Evolutionary conservation across 1,284 basidiomycete species (phyloP).

Genomic region (Mycena sp.): DNA sequence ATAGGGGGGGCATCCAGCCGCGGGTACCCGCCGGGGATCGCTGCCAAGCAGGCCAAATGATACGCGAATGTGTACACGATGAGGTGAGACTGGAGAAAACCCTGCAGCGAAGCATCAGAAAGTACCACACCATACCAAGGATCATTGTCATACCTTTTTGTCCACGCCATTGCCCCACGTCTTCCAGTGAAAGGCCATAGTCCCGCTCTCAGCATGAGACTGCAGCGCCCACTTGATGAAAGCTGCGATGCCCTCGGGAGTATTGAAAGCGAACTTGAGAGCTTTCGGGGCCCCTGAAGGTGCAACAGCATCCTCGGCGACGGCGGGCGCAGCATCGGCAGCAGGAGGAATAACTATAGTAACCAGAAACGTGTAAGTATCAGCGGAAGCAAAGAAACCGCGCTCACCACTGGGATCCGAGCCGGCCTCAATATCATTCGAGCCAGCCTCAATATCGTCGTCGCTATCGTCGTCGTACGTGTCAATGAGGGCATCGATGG

Average conservation of each 20-base stretch:
- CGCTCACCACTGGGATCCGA: not conserved
- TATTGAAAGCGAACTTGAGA: not conserved
- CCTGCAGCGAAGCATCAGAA: not conserved
- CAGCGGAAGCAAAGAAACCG: not conserved
- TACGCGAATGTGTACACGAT: conserved; percentile 2
- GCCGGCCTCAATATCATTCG: not conserved
- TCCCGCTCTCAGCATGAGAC: not conserved
- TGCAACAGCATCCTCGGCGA: too few species aligned
- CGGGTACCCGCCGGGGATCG: not conserved
- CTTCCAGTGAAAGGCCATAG: conserved; percentile 10
- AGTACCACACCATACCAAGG: not conserved
- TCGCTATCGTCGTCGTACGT: not conserved
- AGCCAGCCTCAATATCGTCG: not conserved
- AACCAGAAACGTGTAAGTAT: not conserved
- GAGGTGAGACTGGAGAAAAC: conserved; percentile 1
- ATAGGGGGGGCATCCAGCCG: not conserved
- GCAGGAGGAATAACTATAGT: not conserved
- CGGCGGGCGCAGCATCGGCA: not conserved
- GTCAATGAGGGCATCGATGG: not conserved
- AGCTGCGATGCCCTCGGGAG: not conserved
- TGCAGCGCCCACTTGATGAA: conserved; percentile 5
- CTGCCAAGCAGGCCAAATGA: not conserved
- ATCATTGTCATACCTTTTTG: not conserved
- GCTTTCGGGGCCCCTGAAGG: not conserved
- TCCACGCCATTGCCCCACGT: not conserved